Percentiles rank a stretch among this genome's conserved stretches.
These are phyloP conservation scores for Coemansia sp. DNA, from an alignment of 371 early-diverging fungal species.

Conservation along the genomic window DNA sequence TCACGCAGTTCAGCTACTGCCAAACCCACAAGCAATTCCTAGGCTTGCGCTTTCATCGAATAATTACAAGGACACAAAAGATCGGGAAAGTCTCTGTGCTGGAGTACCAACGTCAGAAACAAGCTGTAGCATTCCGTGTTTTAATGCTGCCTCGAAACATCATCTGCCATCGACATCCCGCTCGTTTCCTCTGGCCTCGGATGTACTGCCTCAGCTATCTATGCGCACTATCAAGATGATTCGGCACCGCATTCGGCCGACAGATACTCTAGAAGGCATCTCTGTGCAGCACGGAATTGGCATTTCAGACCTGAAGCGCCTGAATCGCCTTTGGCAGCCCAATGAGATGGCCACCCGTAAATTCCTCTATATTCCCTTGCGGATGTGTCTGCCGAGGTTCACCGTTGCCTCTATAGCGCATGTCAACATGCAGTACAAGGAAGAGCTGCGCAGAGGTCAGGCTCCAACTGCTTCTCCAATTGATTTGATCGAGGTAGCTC, in stretches of 20 bases:
- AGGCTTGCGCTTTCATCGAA: background rate
- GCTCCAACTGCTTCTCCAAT: slow-evolving; percentile 3
- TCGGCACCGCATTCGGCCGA: slow-evolving; percentile 13
- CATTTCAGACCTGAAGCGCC: slow-evolving; percentile 38
- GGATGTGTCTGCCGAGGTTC: slow-evolving; percentile 34
- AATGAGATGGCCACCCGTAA: slow-evolving; percentile 36
- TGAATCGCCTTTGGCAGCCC: slow-evolving; percentile 44
- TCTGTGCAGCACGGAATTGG: slow-evolving; percentile 38
- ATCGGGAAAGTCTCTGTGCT: background rate
- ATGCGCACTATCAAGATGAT: slow-evolving; percentile 46
- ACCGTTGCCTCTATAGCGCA: slow-evolving; percentile 28
- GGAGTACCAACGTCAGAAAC: background rate
- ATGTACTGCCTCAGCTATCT: background rate
- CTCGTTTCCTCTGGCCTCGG: background rate
- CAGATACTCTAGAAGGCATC: slow-evolving; percentile 38
- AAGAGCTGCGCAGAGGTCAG: background rate
- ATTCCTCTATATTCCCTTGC: slow-evolving; percentile 37
- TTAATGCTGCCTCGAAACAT: background rate
- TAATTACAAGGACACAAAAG: background rate
- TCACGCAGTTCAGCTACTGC: background rate
- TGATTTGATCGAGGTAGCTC: slow-evolving; percentile 34
- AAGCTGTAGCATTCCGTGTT: slow-evolving; percentile 1
- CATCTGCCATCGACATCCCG: background rate
- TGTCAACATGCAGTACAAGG: slow-evolving; percentile 11
- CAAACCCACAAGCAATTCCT: background rate